Percentiles rank a stretch among this genome's conserved stretches.
These are phyloP conservation scores for Ilyonectria destructans DNA, from an alignment of 2,329 filamentous ascomycete genomes.

Conservation along the genomic window DNA sequence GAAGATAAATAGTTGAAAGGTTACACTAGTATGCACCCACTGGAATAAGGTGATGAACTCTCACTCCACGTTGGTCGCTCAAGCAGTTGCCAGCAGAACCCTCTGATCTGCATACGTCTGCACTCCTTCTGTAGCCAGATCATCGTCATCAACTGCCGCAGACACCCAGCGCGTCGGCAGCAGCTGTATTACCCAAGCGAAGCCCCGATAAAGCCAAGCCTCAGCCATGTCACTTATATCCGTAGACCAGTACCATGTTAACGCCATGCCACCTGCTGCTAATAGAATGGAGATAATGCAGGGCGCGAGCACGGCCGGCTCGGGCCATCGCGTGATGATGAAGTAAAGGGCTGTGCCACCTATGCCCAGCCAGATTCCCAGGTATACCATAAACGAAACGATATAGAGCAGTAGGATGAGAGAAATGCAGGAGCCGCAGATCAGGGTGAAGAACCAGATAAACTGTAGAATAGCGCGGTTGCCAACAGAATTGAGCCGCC, in stretches of 20 bases:
- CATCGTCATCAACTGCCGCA: conserved; percentile 42
- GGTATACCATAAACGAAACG: conserved; percentile 20
- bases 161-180: conserved; percentile 36
- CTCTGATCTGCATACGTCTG: conserved; percentile 34
- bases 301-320: conserved; percentile 44
- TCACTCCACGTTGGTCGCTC: too few species aligned
- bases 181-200: background rate
- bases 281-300: conserved; percentile 45
- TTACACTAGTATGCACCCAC: too few species aligned
- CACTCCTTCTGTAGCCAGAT: conserved; percentile 42
- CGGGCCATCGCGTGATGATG: conserved; percentile 50
- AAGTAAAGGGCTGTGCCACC: conserved; percentile 46
- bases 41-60: background rate
- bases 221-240: conserved; percentile 22
- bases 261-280: conserved; percentile 27
- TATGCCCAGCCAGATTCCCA: conserved; percentile 43
- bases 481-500: conserved; percentile 46
- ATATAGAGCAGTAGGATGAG: background rate
- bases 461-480: conserved; percentile 49
- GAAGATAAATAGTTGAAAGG: too few species aligned
- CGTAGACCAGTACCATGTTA: conserved; percentile 30
- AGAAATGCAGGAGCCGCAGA: background rate
- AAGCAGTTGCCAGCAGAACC: conserved; percentile 4
- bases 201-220: background rate
- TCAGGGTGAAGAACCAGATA: conserved; percentile 25